These are phyloP conservation scores for Hirschioporus abietinus DNA, from an alignment of 768 basidiomycete genomes.

Conservation along the genomic window DNA sequence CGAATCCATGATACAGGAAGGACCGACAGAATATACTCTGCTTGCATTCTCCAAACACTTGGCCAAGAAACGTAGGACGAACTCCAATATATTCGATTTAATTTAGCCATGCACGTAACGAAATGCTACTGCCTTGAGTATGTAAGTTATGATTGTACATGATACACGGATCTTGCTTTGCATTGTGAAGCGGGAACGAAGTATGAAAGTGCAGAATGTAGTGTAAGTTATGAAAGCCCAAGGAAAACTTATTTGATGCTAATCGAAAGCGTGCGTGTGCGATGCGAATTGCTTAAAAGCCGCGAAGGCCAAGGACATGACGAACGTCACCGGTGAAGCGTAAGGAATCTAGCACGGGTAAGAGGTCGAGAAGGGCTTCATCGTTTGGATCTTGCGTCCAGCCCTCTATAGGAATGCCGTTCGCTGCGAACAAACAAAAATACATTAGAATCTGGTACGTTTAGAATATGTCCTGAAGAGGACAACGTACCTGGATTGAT, in stretches of 20 bases:
- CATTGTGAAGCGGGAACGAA: not conserved
- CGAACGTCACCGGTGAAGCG: conserved; percentile 96
- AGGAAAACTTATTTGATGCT: conserved; percentile 2
- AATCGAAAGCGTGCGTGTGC: not conserved
- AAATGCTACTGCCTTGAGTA: not conserved
- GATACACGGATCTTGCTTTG: conserved; percentile 2
- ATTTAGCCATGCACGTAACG: not conserved
- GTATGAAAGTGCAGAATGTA: not conserved
- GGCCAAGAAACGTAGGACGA: not conserved
- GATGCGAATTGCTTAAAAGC: conserved; percentile 32
- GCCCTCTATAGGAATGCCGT: conserved; percentile 98
- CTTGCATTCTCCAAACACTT: not conserved
- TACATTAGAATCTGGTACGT: conserved; percentile 5
- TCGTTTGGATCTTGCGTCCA: conserved; percentile 98
- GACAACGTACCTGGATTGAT: conserved; percentile 76
- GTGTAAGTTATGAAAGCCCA: conserved; percentile 5
- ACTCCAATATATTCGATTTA: not conserved
- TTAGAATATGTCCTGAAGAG: not conserved
- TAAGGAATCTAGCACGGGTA: conserved; percentile 93
- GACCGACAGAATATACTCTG: not conserved
- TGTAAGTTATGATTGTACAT: conserved; percentile 1
- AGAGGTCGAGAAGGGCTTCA: conserved; percentile 90
- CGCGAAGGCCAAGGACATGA: conserved; percentile 75
- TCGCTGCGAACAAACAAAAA: conserved; percentile 49
- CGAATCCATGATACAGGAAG: not conserved